A percentile compares a stretch with the other conserved stretches of the same genome.
Conservation (phyloP, 257 asterid genomes). For the Fraxinus americana region DNA sequence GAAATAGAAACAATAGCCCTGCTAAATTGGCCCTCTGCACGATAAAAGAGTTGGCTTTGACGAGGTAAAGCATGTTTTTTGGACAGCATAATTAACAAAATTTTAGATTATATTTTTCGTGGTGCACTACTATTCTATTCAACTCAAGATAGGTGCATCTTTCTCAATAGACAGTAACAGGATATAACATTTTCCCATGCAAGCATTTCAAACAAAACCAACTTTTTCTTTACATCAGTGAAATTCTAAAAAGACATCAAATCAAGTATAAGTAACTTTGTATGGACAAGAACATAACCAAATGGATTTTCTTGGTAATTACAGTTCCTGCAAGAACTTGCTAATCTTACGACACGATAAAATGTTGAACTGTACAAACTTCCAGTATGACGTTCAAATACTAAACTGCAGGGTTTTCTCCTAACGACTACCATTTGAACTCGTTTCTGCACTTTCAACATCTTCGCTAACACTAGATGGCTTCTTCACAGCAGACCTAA, state of each 20-base stretch:
- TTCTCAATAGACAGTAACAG: neutral
- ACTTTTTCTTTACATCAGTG: neutral
- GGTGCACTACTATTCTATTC: no score
- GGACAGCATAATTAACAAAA: no score
- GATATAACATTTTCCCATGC: no score
- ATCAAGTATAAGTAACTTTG: conserved; percentile 10
- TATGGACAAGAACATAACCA: conserved; percentile 7
- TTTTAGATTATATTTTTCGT: no score
- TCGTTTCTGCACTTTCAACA: conserved; percentile 66
- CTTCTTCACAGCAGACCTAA: conserved; percentile 59
- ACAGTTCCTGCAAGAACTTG: conserved; percentile 21
- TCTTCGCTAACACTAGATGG: conserved; percentile 62
- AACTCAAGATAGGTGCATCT: neutral
- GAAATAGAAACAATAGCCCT: no score
- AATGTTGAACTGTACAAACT: conserved; percentile 28
- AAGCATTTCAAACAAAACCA: no score
- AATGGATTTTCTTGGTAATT: neutral
- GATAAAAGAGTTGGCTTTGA: no score
- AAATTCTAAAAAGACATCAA: neutral
- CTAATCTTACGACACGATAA: conserved; percentile 11
- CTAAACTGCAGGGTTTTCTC: conserved; percentile 13
- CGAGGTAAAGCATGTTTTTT: no score
- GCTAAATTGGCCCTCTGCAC: no score
- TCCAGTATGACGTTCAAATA: neutral
- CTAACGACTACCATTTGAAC: conserved; percentile 30